A percentile compares a stretch with the other conserved stretches of the same genome.
phyloP scores from a whole-genome alignment of 345 rosid genomes.

The Gossypium thurberi region DNA sequence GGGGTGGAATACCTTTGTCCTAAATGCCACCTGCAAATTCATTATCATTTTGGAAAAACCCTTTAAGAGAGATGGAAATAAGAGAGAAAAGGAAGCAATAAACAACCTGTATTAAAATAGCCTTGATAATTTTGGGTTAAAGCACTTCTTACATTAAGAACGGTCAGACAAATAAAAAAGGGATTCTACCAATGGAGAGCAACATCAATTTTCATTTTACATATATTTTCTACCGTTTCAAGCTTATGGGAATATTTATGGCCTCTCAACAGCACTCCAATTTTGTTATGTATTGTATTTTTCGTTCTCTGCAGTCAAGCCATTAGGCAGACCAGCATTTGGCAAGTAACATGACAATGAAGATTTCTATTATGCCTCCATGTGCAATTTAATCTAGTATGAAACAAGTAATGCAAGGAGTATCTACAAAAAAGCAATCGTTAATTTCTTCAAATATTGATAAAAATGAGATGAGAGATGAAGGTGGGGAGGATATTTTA shows the following conservation, averaged over 20 bases:
- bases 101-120: background rate
- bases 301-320: background rate
- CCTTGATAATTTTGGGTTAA: background rate
- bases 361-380: background rate
- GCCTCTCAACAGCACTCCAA: background rate
- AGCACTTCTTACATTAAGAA: too few relatives aligned
- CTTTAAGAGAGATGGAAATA: background rate
- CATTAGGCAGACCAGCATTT: background rate
- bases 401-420: background rate
- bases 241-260: background rate
- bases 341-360: background rate
- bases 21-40: slow-evolving; percentile 70
- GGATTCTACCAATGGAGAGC: background rate
- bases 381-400: background rate
- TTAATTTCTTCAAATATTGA: background rate
- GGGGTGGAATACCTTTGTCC: slow-evolving; percentile 92
- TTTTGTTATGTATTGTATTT: background rate
- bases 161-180: background rate
- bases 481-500: background rate
- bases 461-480: background rate
- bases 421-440: background rate
- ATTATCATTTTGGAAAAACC: background rate
- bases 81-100: background rate
- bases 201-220: background rate
- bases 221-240: background rate